Evolutionary conservation across 352 stramenopile species (phyloP).

Genomic region (Saprolegnia parasitica): DNA sequence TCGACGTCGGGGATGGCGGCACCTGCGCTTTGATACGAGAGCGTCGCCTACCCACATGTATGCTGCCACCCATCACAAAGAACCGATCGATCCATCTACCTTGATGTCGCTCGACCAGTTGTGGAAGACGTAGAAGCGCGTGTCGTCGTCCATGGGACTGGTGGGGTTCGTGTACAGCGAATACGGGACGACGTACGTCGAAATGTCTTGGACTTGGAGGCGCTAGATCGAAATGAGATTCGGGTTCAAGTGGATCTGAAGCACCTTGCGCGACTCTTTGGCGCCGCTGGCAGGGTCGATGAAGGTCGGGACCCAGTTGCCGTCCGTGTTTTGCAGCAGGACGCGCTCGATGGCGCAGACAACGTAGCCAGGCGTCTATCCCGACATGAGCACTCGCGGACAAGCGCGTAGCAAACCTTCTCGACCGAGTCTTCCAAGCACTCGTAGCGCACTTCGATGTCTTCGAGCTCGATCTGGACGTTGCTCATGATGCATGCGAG

Average conservation of each 20-base stretch:
- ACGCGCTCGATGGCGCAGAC: constrained; percentile 20
- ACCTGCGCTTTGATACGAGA: constrained; percentile 76
- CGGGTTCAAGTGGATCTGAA: not conserved
- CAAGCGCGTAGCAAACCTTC: constrained; percentile 39
- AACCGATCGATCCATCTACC: constrained; percentile 33
- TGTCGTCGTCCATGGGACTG: not conserved
- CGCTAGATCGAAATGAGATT: constrained; percentile 36
- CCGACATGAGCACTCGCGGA: not conserved
- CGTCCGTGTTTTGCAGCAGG: constrained; percentile 40
- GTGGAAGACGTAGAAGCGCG: constrained; percentile 77
- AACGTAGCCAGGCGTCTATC: constrained; percentile 16
- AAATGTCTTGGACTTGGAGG: constrained; percentile 54
- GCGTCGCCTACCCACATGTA: constrained; percentile 33
- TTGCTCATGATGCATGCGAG: constrained; percentile 83
- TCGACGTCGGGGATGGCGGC: constrained; percentile 78
- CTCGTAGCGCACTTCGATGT: constrained; percentile 81
- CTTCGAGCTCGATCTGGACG: constrained; percentile 76
- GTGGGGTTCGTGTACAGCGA: constrained; percentile 36
- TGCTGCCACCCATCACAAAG: not conserved
- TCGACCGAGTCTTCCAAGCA: constrained; percentile 55
- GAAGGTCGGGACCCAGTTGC: constrained; percentile 41
- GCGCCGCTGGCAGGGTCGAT: constrained; percentile 39
- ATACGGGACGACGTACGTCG: constrained; percentile 51
- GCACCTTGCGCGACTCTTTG: constrained; percentile 82
- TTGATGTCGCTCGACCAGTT: constrained; percentile 77